Evolutionary conservation across 495 filamentous ascomycete species (phyloP), one percentile per base, ranked within the genome.

Genomic region (Stereocaulon alpinum): DNA sequence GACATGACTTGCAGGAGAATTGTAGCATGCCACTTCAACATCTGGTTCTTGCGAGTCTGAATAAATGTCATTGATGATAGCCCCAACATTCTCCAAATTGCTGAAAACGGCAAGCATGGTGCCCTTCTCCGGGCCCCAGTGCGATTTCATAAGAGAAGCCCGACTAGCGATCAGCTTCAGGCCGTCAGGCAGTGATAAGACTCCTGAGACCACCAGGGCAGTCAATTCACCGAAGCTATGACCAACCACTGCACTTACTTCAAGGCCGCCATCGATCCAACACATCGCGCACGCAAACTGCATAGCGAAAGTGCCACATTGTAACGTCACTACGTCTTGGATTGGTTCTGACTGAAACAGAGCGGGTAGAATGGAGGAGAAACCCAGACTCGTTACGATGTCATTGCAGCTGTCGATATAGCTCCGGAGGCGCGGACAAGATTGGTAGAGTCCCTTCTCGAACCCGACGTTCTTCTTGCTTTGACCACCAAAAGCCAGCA

Each of bases 201-300:
- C 55, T 0, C 71, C 74, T 17, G 74, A 72, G 2, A 80, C 52
- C 52, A 65, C 70, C 5, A 80, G 48, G 1, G 72, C 76, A 0
- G 73, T 76, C 15, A 78, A 58, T 52, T 80, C 72, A 4, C 74
- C 77, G 56, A 80, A 76, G 64, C 74, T 78, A 60, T 83, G 80
- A 3, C 80, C 80, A 6, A 81, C 64, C 5, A 81, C 64, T 2
- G 73, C 69, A 9, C 57, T 60, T 2, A 73, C 61, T 18, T 62
- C 34, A 1, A 74, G 15, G 0, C 77, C 78, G 47, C 64, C 73
- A 30, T 77, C 71, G 0, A 80, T 76, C 77, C 78, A 82, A 6
- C 62, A 49, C 30, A 64, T 69, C 1, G 78, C 76, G 47, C 63
- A 73, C 5, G 77, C 64, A 56, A 81, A 80, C 57, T 82, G 79